These are phyloP conservation scores for Chenopodium quinoa DNA, from an alignment of 148 eudicot species.

Conservation along the genomic window DNA sequence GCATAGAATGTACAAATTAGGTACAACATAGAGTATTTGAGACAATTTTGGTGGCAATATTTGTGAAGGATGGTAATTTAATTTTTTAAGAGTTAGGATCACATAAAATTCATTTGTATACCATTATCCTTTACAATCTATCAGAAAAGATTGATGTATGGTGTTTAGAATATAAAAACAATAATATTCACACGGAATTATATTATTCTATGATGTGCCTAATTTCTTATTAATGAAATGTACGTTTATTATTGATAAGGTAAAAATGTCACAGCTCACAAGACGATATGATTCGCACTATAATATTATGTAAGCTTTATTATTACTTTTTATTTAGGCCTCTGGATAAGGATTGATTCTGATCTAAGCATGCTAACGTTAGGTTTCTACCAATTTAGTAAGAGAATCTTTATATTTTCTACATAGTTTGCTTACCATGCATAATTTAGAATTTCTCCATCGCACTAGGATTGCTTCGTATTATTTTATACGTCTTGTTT, in stretches of 20 bases:
- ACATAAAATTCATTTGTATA: too few relatives aligned
- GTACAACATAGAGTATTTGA: too few relatives aligned
- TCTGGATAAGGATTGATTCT: constrained; percentile 2
- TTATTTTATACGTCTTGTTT: too few relatives aligned
- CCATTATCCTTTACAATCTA: too few relatives aligned
- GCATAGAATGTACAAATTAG: too few relatives aligned
- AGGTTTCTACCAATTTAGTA: constrained; percentile 1
- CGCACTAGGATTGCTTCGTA: too few relatives aligned
- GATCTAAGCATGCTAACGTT: background rate
- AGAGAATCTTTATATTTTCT: background rate
- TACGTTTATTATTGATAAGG: background rate
- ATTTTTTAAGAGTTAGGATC: too few relatives aligned
- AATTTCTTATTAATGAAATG: background rate
- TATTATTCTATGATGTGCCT: background rate
- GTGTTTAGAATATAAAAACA: too few relatives aligned
- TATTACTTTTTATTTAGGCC: background rate
- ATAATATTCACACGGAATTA: too few relatives aligned
- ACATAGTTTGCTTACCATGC: background rate
- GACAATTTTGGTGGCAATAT: too few relatives aligned
- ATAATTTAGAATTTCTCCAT: background rate
- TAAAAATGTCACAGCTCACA: background rate
- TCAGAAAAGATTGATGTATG: too few relatives aligned
- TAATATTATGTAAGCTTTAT: background rate
- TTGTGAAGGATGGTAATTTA: too few relatives aligned
- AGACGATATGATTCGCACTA: background rate